Percentiles rank a stretch among this genome's conserved stretches.
These are phyloP conservation scores for Tolypocladium tropicale DNA, from an alignment of 2,329 filamentous ascomycete genomes.

Conservation along the genomic window DNA sequence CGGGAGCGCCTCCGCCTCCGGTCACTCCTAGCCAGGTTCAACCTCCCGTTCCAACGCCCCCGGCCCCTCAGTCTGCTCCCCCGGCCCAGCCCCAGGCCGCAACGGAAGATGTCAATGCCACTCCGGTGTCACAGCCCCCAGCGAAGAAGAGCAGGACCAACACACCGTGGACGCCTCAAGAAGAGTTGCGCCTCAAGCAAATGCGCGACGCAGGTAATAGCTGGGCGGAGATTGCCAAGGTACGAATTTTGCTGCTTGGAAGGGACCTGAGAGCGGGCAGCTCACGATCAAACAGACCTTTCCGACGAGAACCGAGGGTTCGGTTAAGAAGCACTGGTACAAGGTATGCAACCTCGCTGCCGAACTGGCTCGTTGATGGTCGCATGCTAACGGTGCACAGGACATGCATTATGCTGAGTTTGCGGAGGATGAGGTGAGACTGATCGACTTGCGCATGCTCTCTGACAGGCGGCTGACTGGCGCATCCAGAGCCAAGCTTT, in stretches of 20 bases:
- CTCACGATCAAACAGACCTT: conserved; percentile 56
- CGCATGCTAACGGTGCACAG: conserved; percentile 29
- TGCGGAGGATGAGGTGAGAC: conserved; percentile 81
- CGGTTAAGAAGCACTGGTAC: conserved; percentile 99
- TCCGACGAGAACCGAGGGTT: conserved; percentile 85
- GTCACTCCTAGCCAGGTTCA: conserved; percentile 21
- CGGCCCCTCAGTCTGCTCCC: conserved; percentile 18
- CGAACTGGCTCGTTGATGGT: neutral
- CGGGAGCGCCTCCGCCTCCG: conserved; percentile 20
- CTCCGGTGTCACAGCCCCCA: conserved; percentile 36
- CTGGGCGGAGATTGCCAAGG: conserved; percentile 98
- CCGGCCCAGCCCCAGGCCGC: conserved; percentile 17
- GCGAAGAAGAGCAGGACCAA: conserved; percentile 96
- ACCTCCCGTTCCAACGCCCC: conserved; percentile 17
- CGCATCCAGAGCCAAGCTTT: conserved; percentile 58
- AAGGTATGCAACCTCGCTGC: conserved; percentile 49
- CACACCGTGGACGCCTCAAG: conserved; percentile 92
- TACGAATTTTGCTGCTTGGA: conserved; percentile 40
- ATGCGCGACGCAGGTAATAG: conserved; percentile 90
- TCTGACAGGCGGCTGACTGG: conserved; percentile 9
- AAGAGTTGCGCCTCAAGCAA: conserved; percentile 83
- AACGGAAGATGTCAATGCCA: conserved; percentile 19
- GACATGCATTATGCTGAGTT: conserved; percentile 99
- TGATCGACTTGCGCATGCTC: conserved; percentile 4
- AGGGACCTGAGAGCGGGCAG: neutral